These are phyloP conservation scores for Triglochin maritima DNA, from an alignment of 106 monocot species.

Conservation along the genomic window DNA sequence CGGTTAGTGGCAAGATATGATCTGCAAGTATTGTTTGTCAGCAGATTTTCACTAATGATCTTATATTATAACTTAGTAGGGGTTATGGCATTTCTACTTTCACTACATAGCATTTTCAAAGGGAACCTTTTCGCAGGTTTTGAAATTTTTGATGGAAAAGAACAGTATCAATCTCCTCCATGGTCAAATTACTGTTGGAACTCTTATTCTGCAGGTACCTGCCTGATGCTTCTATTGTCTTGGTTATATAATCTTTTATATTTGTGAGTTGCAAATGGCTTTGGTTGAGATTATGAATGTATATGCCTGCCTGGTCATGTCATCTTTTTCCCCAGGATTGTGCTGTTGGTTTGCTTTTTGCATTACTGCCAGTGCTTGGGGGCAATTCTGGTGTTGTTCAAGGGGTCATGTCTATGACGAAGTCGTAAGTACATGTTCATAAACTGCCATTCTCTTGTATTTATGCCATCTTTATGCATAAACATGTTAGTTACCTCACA, in stretches of 20 bases:
- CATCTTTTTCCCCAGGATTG: conserved; percentile 46
- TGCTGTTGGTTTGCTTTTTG: conserved; percentile 91
- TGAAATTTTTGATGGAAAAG: conserved; percentile 92
- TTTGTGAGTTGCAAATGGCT: not conserved
- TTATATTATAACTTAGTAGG: no score
- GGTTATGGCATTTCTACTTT: no score
- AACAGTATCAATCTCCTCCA: conserved; percentile 81
- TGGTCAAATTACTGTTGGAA: conserved; percentile 88
- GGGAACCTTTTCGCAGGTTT: conserved; percentile 33
- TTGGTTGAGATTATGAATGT: not conserved
- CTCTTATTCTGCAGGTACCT: conserved; percentile 84
- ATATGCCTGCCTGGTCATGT: not conserved
- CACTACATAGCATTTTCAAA: no score
- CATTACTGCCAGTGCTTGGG: conserved; percentile 77
- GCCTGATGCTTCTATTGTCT: not conserved
- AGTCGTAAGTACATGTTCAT: conserved; percentile 38
- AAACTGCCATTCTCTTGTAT: not conserved
- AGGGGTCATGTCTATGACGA: conserved; percentile 72
- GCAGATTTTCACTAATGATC: no score
- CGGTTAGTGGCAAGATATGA: no score
- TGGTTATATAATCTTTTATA: not conserved
- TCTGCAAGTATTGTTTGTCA: no score
- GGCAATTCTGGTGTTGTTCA: conserved; percentile 81
- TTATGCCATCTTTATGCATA: no score
- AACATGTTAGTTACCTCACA: no score